A percentile compares a stretch with the other conserved stretches of the same genome.
Conservation (phyloP, 352 stramenopile genomes). For the Phytophthora foliorum region DNA sequence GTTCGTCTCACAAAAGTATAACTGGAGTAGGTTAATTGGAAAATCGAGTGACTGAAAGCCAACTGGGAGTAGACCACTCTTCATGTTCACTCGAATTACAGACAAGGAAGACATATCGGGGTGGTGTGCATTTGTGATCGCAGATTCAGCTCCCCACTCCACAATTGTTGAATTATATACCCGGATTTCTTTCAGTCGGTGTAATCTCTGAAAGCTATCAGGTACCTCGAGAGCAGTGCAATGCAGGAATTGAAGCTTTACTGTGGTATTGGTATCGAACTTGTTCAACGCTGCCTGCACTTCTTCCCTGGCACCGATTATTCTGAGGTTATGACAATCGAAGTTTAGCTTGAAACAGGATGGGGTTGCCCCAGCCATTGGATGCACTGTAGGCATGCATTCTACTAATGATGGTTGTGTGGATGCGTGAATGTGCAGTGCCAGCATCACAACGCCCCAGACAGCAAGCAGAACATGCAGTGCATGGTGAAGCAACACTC, state of each 20-base stretch:
- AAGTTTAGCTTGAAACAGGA: conserved; percentile 46
- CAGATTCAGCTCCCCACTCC: conserved; percentile 32
- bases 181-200: conserved; percentile 32
- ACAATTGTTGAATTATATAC: conserved; percentile 54
- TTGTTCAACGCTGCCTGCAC: conserved; percentile 17
- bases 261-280: conserved; percentile 35
- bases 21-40: conserved; percentile 30
- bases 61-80: conserved; percentile 33
- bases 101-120: conserved; percentile 37
- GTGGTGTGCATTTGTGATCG: conserved; percentile 38
- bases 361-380: conserved; percentile 36
- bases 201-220: conserved; percentile 36
- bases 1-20: conserved; percentile 44
- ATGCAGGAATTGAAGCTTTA: conserved; percentile 37
- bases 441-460: conserved; percentile 33
- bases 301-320: conserved; percentile 19
- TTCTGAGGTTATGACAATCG: conserved; percentile 36
- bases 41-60: conserved; percentile 44
- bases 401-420: conserved; percentile 20
- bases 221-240: conserved; percentile 48
- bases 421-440: conserved; percentile 30
- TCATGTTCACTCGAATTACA: conserved; percentile 44
- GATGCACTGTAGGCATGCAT: conserved; percentile 31
- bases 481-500: conserved; percentile 4
- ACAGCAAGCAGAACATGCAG: conserved; percentile 6